Evolutionary conservation across 1,284 basidiomycete species (phyloP).

Genomic region (Ceratobasidium sp.): DNA sequence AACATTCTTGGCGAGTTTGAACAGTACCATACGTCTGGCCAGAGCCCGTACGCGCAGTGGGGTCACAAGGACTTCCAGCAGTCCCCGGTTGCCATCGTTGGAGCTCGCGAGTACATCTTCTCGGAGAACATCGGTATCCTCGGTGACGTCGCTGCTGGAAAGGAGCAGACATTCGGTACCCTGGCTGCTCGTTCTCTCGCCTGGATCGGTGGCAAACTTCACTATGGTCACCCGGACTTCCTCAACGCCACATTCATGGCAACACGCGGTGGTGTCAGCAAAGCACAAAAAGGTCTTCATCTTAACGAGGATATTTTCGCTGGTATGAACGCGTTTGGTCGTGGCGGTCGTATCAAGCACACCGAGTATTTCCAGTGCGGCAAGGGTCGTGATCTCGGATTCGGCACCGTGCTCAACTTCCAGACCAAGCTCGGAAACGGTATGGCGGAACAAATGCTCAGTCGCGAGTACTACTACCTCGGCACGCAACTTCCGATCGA

Average conservation of each 20-base stretch:
- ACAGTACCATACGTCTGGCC: constrained; percentile 85
- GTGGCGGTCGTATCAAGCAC: constrained; percentile 98
- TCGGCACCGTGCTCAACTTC: constrained; percentile 99
- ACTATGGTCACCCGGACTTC: constrained; percentile 99
- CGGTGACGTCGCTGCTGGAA: constrained; percentile 97
- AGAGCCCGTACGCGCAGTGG: constrained; percentile 92
- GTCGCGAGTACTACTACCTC: constrained; percentile 98
- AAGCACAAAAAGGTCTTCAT: constrained; percentile 98
- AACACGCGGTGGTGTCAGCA: constrained; percentile 97
- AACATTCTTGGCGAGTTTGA: constrained; percentile 99
- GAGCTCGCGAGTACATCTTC: constrained; percentile 99
- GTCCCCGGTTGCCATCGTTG: constrained; percentile 95
- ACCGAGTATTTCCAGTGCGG: constrained; percentile 99
- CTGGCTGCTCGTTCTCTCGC: constrained; percentile 94
- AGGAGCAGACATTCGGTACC: constrained; percentile 99
- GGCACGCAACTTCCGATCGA: constrained; percentile 98
- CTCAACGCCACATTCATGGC: constrained; percentile 98
- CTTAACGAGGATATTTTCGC: constrained; percentile 99
- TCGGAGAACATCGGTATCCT: constrained; percentile 99
- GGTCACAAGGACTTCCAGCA: constrained; percentile 88
- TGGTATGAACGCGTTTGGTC: constrained; percentile 98
- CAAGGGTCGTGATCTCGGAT: constrained; percentile 98
- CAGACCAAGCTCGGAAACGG: constrained; percentile 99
- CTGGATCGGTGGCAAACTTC: constrained; percentile 97
- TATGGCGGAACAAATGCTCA: constrained; percentile 99